Percentiles rank a stretch among this genome's conserved stretches.
phyloP scores from a whole-genome alignment of 2,329 filamentous ascomycete genomes.

The Aureobasidium lini region DNA sequence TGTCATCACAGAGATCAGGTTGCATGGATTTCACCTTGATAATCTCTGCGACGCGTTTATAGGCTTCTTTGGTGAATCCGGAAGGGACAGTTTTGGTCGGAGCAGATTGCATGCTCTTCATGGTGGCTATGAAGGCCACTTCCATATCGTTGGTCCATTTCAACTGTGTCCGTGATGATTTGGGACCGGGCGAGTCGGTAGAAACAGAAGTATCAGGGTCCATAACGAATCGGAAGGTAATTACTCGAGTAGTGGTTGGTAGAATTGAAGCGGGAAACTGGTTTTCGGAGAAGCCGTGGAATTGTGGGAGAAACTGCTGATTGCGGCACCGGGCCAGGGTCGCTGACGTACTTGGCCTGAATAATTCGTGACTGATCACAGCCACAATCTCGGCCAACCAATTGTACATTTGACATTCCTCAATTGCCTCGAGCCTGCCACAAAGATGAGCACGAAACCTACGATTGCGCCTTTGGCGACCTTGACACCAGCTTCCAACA shows the following conservation, averaged over 20 bases:
- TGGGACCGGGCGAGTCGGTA: not conserved
- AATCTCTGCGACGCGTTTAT: slow-evolving; percentile 3
- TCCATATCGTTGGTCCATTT: slow-evolving; percentile 10
- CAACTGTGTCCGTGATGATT: not conserved
- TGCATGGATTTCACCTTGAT: not conserved
- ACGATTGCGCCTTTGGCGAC: slow-evolving; percentile 41
- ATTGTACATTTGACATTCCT: not conserved
- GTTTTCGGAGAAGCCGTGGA: not conserved
- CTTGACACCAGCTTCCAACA: slow-evolving; percentile 44
- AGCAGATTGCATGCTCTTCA: not conserved
- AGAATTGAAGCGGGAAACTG: not conserved
- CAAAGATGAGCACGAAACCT: slow-evolving; percentile 6
- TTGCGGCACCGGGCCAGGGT: not conserved
- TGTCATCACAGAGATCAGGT: not conserved
- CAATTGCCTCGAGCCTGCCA: not conserved
- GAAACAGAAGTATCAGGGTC: not conserved
- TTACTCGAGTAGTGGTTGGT: not conserved
- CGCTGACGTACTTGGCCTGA: not conserved
- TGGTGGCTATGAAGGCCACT: not conserved
- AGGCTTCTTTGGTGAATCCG: slow-evolving; percentile 1
- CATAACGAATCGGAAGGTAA: not conserved
- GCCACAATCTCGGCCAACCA: not conserved
- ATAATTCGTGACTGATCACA: not conserved
- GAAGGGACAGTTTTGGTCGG: not conserved
- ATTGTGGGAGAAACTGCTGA: not conserved